These are phyloP conservation scores for Entomortierella parvispora DNA, from an alignment of 192 early-diverging fungal species.

Conservation along the genomic window DNA sequence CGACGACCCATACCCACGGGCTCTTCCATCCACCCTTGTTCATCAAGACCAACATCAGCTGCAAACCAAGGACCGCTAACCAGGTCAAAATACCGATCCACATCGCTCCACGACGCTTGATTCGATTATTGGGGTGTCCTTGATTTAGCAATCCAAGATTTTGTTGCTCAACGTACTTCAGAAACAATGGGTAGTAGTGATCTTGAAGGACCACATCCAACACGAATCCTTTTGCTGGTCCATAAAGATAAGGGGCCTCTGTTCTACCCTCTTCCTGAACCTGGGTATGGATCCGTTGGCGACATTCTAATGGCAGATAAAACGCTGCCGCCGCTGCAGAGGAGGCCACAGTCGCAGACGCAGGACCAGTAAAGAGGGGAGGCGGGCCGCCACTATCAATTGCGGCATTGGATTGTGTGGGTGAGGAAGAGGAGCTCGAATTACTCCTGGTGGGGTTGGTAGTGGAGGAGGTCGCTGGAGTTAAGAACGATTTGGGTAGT, in stretches of 20 bases:
- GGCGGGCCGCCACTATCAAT: background rate
- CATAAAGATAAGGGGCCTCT: constrained; percentile 28
- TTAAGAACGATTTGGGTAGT: constrained; percentile 3
- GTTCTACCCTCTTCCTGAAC: constrained; percentile 41
- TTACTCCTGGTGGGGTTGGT: background rate
- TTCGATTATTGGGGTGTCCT: constrained; percentile 14
- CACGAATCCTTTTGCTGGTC: constrained; percentile 51
- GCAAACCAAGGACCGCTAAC: constrained; percentile 7
- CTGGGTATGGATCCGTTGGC: constrained; percentile 36
- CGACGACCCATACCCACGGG: constrained; percentile 33
- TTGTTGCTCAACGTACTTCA: constrained; percentile 34
- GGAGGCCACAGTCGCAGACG: constrained; percentile 30
- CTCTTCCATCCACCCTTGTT: constrained; percentile 25
- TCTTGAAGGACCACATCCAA: constrained; percentile 41
- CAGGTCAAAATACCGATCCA: constrained; percentile 4
- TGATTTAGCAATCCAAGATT: constrained; percentile 29
- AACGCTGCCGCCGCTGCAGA: constrained; percentile 44
- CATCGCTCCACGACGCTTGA: constrained; percentile 9
- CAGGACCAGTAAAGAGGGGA: background rate
- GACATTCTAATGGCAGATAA: constrained; percentile 42
- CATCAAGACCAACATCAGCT: constrained; percentile 17
- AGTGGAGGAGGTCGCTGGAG: background rate
- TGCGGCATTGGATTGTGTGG: background rate
- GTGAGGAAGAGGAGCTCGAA: background rate
- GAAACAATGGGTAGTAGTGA: constrained; percentile 42